A percentile compares a stretch with the other conserved stretches of the same genome.
Evolutionary conservation across 768 basidiomycete genomes (phyloP).

Genomic region (Tulasnella sp.): DNA sequence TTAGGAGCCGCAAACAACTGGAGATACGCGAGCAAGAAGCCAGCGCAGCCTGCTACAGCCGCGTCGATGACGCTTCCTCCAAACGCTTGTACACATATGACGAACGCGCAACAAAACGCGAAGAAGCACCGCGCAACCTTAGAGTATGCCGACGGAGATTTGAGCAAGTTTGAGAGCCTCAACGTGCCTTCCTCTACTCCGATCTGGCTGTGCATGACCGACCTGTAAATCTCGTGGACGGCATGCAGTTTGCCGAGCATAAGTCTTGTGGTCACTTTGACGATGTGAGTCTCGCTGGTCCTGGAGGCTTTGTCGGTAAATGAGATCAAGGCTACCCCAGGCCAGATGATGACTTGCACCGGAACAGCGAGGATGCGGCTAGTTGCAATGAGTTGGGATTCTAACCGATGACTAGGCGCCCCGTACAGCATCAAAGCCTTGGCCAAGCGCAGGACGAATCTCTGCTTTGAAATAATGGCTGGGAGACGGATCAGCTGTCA

Average conservation of each 20-base stretch:
- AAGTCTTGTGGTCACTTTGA: constrained; percentile 65
- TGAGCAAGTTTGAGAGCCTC: constrained; percentile 49
- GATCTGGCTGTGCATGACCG: constrained; percentile 84
- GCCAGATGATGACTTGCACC: constrained; percentile 82
- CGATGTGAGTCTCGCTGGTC: constrained; percentile 71
- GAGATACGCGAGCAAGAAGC: constrained; percentile 52
- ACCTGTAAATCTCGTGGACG: constrained; percentile 74
- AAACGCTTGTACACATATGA: constrained; percentile 79
- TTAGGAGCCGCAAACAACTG: constrained; percentile 65
- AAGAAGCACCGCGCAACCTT: constrained; percentile 40
- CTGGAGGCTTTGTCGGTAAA: constrained; percentile 72
- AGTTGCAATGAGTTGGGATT: constrained; percentile 80
- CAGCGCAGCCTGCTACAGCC: constrained; percentile 62
- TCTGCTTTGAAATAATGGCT: constrained; percentile 72
- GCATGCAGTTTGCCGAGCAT: constrained; percentile 76
- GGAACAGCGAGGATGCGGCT: constrained; percentile 82
- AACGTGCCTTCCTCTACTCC: constrained; percentile 65
- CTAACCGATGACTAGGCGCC: constrained; percentile 89
- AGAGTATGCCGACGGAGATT: constrained; percentile 53
- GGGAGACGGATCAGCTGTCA: constrained; percentile 32
- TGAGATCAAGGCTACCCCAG: constrained; percentile 48
- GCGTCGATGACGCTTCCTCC: constrained; percentile 77
- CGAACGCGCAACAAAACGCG: constrained; percentile 56
- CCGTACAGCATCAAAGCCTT: constrained; percentile 84
- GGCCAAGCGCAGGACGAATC: constrained; percentile 77